Conservation (phyloP, 257 asterid species). For the Ophiorrhiza pumila region DNA sequence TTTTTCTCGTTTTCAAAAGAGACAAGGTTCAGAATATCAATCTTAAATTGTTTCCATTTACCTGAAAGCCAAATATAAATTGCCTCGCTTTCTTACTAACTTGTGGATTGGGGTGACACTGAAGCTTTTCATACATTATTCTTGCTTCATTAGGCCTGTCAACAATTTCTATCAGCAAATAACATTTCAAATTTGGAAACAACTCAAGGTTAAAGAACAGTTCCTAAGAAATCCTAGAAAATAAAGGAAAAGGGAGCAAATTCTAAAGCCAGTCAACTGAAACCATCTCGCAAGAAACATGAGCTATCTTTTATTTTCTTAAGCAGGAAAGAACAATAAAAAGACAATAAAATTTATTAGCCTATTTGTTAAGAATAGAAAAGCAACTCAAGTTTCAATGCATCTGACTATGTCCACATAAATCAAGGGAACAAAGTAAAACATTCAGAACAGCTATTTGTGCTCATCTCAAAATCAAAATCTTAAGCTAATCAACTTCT, state of each 20-base stretch:
- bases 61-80: constrained; percentile 72
- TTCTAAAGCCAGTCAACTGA: neutral
- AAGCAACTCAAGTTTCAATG: neutral
- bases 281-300: neutral
- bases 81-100: constrained; percentile 85
- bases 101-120: constrained; percentile 67
- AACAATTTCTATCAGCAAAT: neutral
- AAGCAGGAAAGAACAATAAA: neutral
- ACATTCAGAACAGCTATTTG: neutral
- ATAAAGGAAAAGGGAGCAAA: neutral
- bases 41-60: constrained; percentile 17
- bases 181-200: neutral
- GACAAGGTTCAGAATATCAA: neutral
- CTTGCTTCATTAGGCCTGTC: constrained; percentile 77
- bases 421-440: neutral
- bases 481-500: neutral
- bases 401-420: neutral
- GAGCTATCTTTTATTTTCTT: neutral
- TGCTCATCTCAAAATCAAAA: neutral
- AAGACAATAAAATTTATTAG: too few relatives aligned
- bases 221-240: neutral
- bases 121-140: constrained; percentile 80
- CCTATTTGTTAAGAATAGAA: too few relatives aligned
- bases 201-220: neutral
- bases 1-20: neutral